phyloP scores from a whole-genome alignment of 768 basidiomycete species.

The Suillus discolor region DNA sequence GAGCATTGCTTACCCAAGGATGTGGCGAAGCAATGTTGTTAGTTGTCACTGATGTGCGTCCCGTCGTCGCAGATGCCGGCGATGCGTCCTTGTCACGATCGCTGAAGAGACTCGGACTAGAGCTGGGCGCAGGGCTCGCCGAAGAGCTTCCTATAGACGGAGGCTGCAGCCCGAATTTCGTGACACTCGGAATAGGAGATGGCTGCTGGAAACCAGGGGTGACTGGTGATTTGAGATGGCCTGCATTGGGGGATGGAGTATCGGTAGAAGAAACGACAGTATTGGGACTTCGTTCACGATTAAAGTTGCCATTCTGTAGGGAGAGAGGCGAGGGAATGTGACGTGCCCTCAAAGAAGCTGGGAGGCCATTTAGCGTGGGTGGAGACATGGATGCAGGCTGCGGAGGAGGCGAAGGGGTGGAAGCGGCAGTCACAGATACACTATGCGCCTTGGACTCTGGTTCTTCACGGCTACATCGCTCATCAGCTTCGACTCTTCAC shows the following conservation, averaged over 20 bases:
- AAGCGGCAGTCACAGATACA: background rate
- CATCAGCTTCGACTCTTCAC: conserved; percentile 12
- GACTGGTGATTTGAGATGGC: conserved; percentile 33
- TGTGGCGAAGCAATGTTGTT: conserved; percentile 17
- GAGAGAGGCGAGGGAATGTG: conserved; percentile 22
- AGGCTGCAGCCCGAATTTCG: conserved; percentile 9
- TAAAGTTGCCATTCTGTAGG: conserved; percentile 12
- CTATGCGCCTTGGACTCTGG: conserved; percentile 16
- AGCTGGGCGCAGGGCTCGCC: conserved; percentile 15
- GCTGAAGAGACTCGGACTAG: conserved; percentile 11
- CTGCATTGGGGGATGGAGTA: conserved; percentile 41
- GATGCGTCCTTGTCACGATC: conserved; percentile 27
- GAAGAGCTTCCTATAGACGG: conserved; percentile 9
- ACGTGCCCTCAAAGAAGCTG: conserved; percentile 24
- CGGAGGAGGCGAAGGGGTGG: background rate
- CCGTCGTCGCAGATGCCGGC: conserved; percentile 10
- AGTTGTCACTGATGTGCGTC: conserved; percentile 18
- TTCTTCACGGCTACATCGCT: conserved; percentile 25
- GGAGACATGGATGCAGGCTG: background rate
- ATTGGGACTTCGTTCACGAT: conserved; percentile 6
- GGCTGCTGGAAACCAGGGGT: conserved; percentile 39
- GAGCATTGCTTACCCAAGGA: conserved; percentile 13
- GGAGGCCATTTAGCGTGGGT: conserved; percentile 16
- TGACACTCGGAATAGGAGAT: conserved; percentile 3
- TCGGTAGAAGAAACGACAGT: conserved; percentile 16